Percentiles rank a stretch among this genome's conserved stretches.
These are phyloP conservation scores for Rhynchosporium agropyri DNA, from an alignment of 2,329 filamentous ascomycete genomes.

Conservation along the genomic window DNA sequence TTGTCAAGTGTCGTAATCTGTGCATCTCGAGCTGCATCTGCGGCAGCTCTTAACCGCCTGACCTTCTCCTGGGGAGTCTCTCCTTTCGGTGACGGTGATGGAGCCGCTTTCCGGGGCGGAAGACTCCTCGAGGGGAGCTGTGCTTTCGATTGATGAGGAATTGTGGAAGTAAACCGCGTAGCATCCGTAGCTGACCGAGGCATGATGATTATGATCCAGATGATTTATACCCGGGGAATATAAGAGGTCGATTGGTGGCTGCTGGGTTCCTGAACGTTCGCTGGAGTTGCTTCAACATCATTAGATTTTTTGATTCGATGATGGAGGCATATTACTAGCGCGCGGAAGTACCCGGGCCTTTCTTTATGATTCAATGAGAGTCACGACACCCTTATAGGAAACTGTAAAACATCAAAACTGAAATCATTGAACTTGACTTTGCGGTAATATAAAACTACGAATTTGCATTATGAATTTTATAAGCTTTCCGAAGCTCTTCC, in stretches of 20 bases:
- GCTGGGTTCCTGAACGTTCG: conserved; percentile 32
- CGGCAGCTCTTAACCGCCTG: conserved; percentile 42
- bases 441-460: too few species aligned
- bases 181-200: conserved; percentile 76
- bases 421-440: too few species aligned
- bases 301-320: conserved; percentile 35
- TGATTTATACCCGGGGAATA: neutral
- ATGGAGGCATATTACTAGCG: conserved; percentile 32
- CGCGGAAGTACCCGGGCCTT: conserved; percentile 29
- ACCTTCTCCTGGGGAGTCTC: conserved; percentile 45
- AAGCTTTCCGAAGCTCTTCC: too few species aligned
- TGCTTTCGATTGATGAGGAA: conserved; percentile 57
- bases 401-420: too few species aligned
- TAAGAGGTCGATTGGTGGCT: conserved; percentile 13
- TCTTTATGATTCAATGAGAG: neutral
- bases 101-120: conserved; percentile 28
- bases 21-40: conserved; percentile 40
- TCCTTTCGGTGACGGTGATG: conserved; percentile 35
- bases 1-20: conserved; percentile 41
- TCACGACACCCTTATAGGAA: neutral
- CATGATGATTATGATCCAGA: conserved; percentile 34
- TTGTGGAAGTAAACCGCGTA: conserved; percentile 74
- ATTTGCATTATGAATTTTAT: too few species aligned
- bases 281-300: conserved; percentile 22
- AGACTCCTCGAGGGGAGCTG: conserved; percentile 24